Base-by-base conservation (phyloP, 192 early-diverging fungal genomes). In the Linnemannia hyalina region DNA sequence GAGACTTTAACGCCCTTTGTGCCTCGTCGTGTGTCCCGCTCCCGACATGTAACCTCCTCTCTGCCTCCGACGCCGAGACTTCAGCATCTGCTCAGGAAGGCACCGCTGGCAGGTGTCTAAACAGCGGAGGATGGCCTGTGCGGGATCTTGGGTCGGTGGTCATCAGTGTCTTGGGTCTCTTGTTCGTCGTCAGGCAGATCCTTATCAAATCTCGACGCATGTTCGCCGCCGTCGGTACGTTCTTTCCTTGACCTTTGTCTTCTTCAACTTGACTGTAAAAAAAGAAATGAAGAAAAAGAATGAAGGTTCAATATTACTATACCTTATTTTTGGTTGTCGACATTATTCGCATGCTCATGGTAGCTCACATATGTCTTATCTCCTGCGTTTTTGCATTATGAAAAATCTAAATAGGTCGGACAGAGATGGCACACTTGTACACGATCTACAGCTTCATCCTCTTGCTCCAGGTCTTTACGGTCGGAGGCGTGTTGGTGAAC, bases 171-270 rank as follows among this genome's bases (percentile, higher is more conserved):
- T 11, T 82, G 18, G 80, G 80, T 0, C 52, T 82, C 16, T 9
- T 75, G 23, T 70, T 70, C 16, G 32, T 82, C 8, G 42, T n/a
- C 5, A 35, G 46, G 9, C 65, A 57, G 68, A 22, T 82, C 23
- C 36, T 76, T 7, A 29, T n/a, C 40, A 82, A 82, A 69, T 54
- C 69, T 2, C 35, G 36, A 6, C 80, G 74, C 18, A 69, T 82
- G 80, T 35, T 49, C 26, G 8, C 32, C 7, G 80, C 80, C n/a
- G 74, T 82, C 6, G 80, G 74, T 82, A 82, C 70, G 71, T 35
- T 40, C 69, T 47, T 18, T 8, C 35, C 1, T 49, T 49, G 16
- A 6, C 52, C 10, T 47, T 41, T 41, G 41, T 29, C 26, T 47
- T 46, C 18, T 41, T 46, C 13, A 15, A 13, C 13, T 46, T 46